A percentile compares a stretch with the other conserved stretches of the same genome.
phyloP scores from a whole-genome alignment of 2,329 filamentous ascomycete species.

The Venturia aucupariae region DNA sequence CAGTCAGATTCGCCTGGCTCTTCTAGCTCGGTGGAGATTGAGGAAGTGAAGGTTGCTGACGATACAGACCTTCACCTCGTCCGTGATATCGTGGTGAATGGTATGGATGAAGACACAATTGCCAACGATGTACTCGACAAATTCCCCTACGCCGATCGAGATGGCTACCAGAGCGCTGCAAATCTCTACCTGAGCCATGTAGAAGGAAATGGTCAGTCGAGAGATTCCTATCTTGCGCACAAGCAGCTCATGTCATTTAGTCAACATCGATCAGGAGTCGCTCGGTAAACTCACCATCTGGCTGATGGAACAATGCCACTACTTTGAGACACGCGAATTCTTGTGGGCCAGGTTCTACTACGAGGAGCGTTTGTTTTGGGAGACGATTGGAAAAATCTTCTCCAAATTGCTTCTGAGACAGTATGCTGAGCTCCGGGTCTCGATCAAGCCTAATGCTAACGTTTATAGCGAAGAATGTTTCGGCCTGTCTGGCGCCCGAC shows the following conservation, averaged over 20 bases:
- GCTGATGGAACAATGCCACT: conserved; percentile 4
- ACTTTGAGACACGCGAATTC: neutral
- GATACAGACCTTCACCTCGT: conserved; percentile 19
- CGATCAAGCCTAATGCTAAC: neutral
- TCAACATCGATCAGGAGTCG: neutral
- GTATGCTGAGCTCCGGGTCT: neutral
- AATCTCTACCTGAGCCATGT: conserved; percentile 7
- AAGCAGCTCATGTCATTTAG: neutral
- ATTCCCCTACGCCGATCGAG: conserved; percentile 23
- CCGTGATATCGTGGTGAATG: conserved; percentile 16
- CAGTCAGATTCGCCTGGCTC: conserved; percentile 21
- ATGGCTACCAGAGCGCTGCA: conserved; percentile 9
- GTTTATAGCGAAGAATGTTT: neutral
- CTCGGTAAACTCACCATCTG: conserved; percentile 1
- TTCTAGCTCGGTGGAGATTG: conserved; percentile 30
- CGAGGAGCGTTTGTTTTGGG: conserved; percentile 13
- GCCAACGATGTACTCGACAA: conserved; percentile 23
- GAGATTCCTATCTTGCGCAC: neutral
- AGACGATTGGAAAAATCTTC: conserved; percentile 11
- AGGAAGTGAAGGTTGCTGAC: conserved; percentile 18
- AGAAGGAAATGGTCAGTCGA: neutral
- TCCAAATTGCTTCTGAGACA: conserved; percentile 4
- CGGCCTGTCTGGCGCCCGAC: neutral
- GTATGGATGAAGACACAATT: conserved; percentile 16
- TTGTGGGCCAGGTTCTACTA: conserved; percentile 12